Conservation (phyloP, 768 basidiomycete genomes). For the Hericium rajendrae region DNA sequence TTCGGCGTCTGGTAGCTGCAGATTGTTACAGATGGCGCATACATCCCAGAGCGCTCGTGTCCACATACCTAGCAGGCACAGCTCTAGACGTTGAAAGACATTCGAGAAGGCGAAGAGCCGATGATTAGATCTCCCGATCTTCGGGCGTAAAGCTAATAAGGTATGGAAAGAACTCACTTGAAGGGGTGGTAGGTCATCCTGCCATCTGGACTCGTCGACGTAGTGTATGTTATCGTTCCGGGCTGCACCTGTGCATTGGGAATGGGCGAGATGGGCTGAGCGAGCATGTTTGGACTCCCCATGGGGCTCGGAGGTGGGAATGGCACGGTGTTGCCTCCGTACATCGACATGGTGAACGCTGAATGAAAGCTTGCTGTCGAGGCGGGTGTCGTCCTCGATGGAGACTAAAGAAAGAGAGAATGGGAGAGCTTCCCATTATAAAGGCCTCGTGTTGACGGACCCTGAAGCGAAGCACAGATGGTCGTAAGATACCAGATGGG, state of each 20-base stretch:
- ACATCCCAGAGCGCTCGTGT: background rate
- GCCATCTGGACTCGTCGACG: conserved; percentile 53
- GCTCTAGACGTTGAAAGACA: conserved; percentile 36
- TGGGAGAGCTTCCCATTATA: background rate
- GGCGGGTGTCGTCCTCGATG: background rate
- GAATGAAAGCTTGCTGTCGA: background rate
- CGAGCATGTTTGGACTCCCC: background rate
- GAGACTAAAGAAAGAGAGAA: background rate
- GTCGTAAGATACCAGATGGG: background rate
- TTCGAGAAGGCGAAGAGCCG: conserved; percentile 12
- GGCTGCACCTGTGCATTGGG: conserved; percentile 41
- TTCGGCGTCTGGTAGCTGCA: conserved; percentile 61
- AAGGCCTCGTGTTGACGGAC: background rate
- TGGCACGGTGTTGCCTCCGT: conserved; percentile 8
- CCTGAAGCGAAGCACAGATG: background rate
- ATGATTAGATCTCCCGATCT: background rate
- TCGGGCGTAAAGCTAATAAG: too few relatives aligned
- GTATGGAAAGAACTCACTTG: conserved; percentile 33
- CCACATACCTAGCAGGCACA: conserved; percentile 57
- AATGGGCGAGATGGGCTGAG: conserved; percentile 11
- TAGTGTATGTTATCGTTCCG: conserved; percentile 69
- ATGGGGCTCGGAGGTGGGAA: conserved; percentile 11
- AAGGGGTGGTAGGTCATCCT: conserved; percentile 60
- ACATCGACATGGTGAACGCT: conserved; percentile 7
- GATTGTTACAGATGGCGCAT: background rate